Evolutionary conservation across 75 land plant genomes (phyloP), one percentile per base, ranked within the genome.

Genomic region (Pinus taeda): DNA sequence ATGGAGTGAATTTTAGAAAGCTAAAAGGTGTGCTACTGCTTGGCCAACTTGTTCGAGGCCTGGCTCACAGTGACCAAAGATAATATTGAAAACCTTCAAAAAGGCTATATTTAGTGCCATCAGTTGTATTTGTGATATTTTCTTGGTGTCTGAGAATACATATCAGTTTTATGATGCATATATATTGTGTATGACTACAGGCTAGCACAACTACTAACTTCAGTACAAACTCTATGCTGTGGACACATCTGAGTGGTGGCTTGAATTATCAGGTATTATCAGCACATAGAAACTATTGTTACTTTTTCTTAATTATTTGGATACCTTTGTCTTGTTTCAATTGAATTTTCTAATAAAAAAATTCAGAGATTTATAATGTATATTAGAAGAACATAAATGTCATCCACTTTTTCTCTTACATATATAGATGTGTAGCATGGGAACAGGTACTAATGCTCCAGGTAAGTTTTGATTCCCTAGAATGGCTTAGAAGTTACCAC

Each of bases 221-320:
- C 39, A 30, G 78, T 22, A 73, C 77, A 3, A 71, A 79, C 42
- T 79, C 80, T 30, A 39, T 79, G 45, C 59, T 79, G n/a, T 79
- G 80, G 80, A 75, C 78, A 30, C 77, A 79, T 60, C 56, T 79
- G 14, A 79, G 80, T 74, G 80, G 80, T 20, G 80, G 80, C 36
- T 77, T 78, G 78, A 78, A 78, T 59, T 73, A 42, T 57, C 80
- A 78, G 80, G 80, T 78, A 73, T 18, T 33, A 39, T 69, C n/a
- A 36, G 22, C 5, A 18, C 39, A 11, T 39, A 6, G 2, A 69
- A 69, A 39, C 1, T 2, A 21, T 67, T 29, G 12, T 36, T 39
- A 36, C 21, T 17, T 67, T 67, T 67, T n/a, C 37, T 36, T 67
- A 15, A 20, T 67, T 67, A 39, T 67, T 67, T 17, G 17, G 49